Conservation (phyloP, 129 eudicot genomes). For the Centrapalus pauciflorus region DNA sequence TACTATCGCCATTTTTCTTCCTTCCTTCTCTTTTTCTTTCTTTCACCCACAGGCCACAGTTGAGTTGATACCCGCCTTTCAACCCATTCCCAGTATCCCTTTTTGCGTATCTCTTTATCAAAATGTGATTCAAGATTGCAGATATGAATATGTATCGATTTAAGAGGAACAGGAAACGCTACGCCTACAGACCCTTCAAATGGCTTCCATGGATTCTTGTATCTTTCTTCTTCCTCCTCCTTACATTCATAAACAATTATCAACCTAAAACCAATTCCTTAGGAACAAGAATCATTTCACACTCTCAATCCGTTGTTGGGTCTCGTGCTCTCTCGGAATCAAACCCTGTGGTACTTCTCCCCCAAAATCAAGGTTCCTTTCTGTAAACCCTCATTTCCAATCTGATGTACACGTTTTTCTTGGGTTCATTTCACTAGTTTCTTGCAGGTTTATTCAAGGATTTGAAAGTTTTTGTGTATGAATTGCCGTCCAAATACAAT, state of each 20-base stretch:
- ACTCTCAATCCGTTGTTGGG: constrained; percentile 1
- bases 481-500: constrained; percentile 70
- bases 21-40: background rate
- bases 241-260: constrained; percentile 31
- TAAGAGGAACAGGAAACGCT: constrained; percentile 25
- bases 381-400: background rate
- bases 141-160: constrained; percentile 10
- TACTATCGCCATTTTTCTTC: constrained; percentile 1
- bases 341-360: background rate
- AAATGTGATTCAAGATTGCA: background rate
- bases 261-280: constrained; percentile 30
- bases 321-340: constrained; percentile 43
- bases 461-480: constrained; percentile 58
- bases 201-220: constrained; percentile 48
- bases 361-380: constrained; percentile 12
- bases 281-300: constrained; percentile 27
- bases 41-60: background rate
- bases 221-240: constrained; percentile 32
- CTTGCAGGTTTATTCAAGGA: constrained; percentile 31
- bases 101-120: background rate
- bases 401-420: background rate
- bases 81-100: background rate
- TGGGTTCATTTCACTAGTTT: background rate
- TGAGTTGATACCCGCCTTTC: too few relatives aligned
- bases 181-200: constrained; percentile 39